phyloP scores from a whole-genome alignment of 495 filamentous ascomycete genomes.

The Lichenothelia convexa region DNA sequence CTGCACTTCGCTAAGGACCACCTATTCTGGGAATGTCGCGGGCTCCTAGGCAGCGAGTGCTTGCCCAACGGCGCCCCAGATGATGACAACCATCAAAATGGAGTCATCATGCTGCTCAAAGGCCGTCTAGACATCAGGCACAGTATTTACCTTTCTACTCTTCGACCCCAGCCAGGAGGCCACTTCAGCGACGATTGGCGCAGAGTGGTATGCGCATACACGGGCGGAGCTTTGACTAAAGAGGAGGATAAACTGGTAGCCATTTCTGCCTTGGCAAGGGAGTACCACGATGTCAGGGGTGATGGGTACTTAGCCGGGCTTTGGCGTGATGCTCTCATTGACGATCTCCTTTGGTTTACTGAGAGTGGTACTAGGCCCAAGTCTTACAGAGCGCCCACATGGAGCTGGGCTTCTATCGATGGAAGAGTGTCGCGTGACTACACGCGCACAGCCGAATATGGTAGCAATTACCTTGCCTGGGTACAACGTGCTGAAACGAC shows the following conservation, averaged over 20 bases:
- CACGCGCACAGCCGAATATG: background rate
- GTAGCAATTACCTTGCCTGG: background rate
- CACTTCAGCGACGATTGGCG: background rate
- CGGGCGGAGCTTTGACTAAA: background rate
- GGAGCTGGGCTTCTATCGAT: background rate
- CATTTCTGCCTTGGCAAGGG: too few species aligned
- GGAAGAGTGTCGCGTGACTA: background rate
- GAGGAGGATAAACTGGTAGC: background rate
- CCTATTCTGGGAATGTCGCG: constrained; percentile 3
- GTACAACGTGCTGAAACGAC: background rate
- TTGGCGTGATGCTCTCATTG: too few species aligned
- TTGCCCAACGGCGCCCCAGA: background rate
- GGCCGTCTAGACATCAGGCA: background rate
- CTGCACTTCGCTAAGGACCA: constrained; percentile 1
- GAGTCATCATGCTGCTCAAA: background rate
- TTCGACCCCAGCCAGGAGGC: background rate
- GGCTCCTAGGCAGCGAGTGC: background rate
- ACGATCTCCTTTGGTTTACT: background rate
- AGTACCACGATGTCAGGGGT: too few species aligned
- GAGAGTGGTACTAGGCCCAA: background rate
- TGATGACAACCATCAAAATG: background rate
- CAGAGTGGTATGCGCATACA: background rate
- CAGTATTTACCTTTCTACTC: background rate
- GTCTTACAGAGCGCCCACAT: background rate
- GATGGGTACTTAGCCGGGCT: too few species aligned